Conservation (phyloP, 495 filamentous ascomycete species). For the Hypoxylon cercidicola region DNA sequence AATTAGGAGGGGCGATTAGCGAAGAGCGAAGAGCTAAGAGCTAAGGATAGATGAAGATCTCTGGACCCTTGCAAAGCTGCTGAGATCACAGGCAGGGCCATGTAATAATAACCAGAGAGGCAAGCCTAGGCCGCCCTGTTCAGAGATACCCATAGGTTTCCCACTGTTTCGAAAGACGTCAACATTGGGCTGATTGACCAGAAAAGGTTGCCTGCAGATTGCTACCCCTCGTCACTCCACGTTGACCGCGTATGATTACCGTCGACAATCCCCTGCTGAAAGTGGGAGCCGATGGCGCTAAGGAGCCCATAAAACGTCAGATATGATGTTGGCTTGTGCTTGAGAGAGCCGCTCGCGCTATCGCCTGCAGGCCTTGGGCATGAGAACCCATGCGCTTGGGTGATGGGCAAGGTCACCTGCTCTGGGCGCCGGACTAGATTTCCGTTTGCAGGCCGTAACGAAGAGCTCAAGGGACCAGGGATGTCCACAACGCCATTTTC, state of each 20-base stretch:
- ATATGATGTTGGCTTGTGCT: slow-evolving; percentile 40
- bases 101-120: slow-evolving; percentile 41
- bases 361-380: slow-evolving; percentile 41
- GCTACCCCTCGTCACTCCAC: slow-evolving; percentile 45
- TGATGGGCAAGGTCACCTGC: slow-evolving; percentile 38
- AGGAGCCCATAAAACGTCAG: slow-evolving; percentile 42
- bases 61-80: slow-evolving; percentile 33
- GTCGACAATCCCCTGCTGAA: slow-evolving; percentile 36
- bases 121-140: slow-evolving; percentile 32
- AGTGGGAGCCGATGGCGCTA: slow-evolving; percentile 45
- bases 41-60: slow-evolving; percentile 36
- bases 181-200: slow-evolving; percentile 41
- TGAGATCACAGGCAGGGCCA: slow-evolving; percentile 36
- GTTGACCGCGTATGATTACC: slow-evolving; percentile 44
- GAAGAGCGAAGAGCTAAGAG: slow-evolving; percentile 31
- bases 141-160: slow-evolving; percentile 25
- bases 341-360: slow-evolving; percentile 41
- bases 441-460: slow-evolving; percentile 41
- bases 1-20: slow-evolving; percentile 42
- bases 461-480: slow-evolving; percentile 33
- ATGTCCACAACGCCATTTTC: slow-evolving; percentile 28
- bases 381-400: slow-evolving; percentile 32
- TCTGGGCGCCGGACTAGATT: slow-evolving; percentile 42
- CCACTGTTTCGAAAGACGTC: slow-evolving; percentile 44
- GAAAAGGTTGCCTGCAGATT: slow-evolving; percentile 42